Base-by-base conservation (phyloP, 805 yeast genomes). In the Yarrowia sp. region DNA sequence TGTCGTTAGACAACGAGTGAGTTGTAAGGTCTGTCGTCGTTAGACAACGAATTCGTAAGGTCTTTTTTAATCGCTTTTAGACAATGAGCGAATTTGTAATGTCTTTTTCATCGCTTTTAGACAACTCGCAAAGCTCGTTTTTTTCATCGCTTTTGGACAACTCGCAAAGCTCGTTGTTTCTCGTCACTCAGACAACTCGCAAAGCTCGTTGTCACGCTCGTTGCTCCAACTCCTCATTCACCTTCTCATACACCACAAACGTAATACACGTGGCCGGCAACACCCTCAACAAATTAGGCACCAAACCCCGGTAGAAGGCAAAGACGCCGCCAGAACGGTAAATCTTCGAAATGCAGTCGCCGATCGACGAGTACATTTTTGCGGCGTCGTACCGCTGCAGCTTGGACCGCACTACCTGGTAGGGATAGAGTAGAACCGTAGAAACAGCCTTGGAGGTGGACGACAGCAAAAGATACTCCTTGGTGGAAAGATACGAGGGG, bases 231-330 rank as follows among this genome's bases (percentile, higher is more conserved):
- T 26, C 14, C 38, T 56, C 46, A 22, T 70, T 69, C 35, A 70
- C 71, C 35, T 75, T 70, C 75, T 95, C 99, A 74, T 95, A 95
- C 5, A 90, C 90, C 5, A 89, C 82, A 76, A 95, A 92, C 0
- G 98, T 95, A 12, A 93, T 85, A 75, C 97, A 90, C 4, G 98
- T 93, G 1, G 97, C 92, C 0, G 99, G 99, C 5, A 95, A 83
- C 0, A 94, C 97, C 58, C 98, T 81, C 1, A 90, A 70, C 16
- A 94, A 75, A 72, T 92, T 93, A 1, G 97, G 89, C 1, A 86
- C 79, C 16, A 95, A 77, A 0, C 99, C 99, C 72, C 89, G 88
- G 77, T 95, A 95, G 70, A 93, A 89, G 0, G 92, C 97, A 12
- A 74, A 71, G 4, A 85, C 11, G 0, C 95, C 94, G 69, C 87